Base-by-base conservation (phyloP, 1,284 basidiomycete species). In the Volvariella volvacea region DNA sequence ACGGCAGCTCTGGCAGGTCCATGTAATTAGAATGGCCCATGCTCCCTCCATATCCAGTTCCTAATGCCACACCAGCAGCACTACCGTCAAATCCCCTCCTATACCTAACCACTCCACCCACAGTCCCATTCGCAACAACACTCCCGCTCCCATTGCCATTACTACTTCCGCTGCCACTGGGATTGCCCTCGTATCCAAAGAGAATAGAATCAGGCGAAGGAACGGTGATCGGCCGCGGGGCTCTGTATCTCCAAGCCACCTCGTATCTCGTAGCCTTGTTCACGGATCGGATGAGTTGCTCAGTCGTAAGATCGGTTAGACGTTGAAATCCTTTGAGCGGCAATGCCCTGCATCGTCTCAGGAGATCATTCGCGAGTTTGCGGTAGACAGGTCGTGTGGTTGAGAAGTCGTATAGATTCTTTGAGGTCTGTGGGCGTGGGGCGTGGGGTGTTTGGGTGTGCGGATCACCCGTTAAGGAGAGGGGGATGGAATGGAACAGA, bases 321-420 rank as follows among this genome's bases (percentile, higher is more conserved):
- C 77, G 72, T 50, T 80, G 77, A 52, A 86, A 86, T 15, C 82
- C 83, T 32, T 75, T 70, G 22, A 86, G 65, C 2, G 83, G 82
- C 10, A 86, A 61, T 0, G 83, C 76, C 2, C 81, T 73, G 54
- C 83, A 84, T 48, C 79, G 69, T 16, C 71, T 68, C 3, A 86
- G 72, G 10, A 85, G 65, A 47, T 71, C 69, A 39, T 70, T 65
- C 4, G 83, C 80, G 25, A 83, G 71, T 46, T 76, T 70, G 36
- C 78, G 76, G 59, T 80, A 83, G 4, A 86, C 78, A 1, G 80
- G 73, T 19, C 80, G 71, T 3, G 81, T 83, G 12, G 69, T 72
- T 4, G 76, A 69, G 48, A 81, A 80, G 22, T 73, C 67, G 36
- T 74, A 71, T 4, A 86, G 62, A 6, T 73, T 67, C 62, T 71